A percentile compares a stretch with the other conserved stretches of the same genome.
Conservation (phyloP, 495 filamentous ascomycete species). For the Talaromyces adpressus region DNA sequence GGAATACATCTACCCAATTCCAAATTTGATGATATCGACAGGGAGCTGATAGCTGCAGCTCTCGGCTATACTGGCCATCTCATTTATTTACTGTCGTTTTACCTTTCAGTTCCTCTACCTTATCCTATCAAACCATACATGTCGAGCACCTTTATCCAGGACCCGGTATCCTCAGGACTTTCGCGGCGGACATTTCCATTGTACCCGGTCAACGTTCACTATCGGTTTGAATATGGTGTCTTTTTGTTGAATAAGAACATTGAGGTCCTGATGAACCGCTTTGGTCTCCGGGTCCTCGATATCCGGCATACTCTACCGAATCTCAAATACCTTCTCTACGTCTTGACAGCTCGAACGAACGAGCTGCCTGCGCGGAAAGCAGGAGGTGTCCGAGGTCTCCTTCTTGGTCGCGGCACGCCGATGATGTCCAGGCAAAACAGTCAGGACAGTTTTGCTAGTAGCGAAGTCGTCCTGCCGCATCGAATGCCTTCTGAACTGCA, state of each 20-base stretch:
- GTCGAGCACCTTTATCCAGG: constrained; percentile 70
- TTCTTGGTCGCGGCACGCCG: constrained; percentile 26
- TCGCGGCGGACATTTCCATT: constrained; percentile 71
- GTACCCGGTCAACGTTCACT: constrained; percentile 68
- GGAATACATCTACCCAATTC: constrained; percentile 72
- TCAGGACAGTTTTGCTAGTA: constrained; percentile 31
- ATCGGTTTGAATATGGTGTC: constrained; percentile 89
- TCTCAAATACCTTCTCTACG: constrained; percentile 84
- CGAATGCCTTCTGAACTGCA: constrained; percentile 2
- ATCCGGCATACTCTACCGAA: constrained; percentile 89
- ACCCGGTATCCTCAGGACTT: constrained; percentile 65
- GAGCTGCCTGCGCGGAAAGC: constrained; percentile 73
- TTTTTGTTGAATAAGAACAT: constrained; percentile 93
- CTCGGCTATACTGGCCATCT: constrained; percentile 77
- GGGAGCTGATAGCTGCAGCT: constrained; percentile 69
- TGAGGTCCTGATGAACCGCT: constrained; percentile 70
- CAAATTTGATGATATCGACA: constrained; percentile 54
- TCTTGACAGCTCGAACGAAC: constrained; percentile 68
- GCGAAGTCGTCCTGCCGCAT: constrained; percentile 18
- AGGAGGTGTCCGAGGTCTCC: constrained; percentile 64
- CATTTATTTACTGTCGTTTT: constrained; percentile 70
- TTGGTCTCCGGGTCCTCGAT: constrained; percentile 72
- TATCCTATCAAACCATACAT: constrained; percentile 69
- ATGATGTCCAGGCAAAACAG: constrained; percentile 33
- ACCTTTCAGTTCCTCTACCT: constrained; percentile 69